Evolutionary conservation across 345 rosid genomes (phyloP).

Genomic region (Populus pruinosa): DNA sequence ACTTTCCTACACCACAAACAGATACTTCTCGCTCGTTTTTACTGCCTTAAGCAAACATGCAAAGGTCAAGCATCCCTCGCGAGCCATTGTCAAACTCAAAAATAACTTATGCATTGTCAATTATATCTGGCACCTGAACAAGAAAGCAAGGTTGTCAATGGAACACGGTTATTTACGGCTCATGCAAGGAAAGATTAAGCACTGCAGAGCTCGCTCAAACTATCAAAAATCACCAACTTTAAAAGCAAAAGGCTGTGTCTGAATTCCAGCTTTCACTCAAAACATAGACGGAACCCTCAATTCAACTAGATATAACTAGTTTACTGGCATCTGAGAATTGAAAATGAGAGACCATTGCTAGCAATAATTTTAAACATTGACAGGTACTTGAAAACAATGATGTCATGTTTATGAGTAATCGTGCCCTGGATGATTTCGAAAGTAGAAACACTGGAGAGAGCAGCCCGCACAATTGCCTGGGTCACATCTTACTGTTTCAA

Average conservation of each 20-base stretch:
- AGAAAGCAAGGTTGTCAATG: slow-evolving; percentile 4
- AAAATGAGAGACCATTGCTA: too few relatives aligned
- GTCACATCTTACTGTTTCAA: too few relatives aligned
- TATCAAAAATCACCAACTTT: neutral
- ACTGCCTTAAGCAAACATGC: slow-evolving; percentile 98
- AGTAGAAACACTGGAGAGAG: too few relatives aligned
- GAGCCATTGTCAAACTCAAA: slow-evolving; percentile 88
- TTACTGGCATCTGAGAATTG: too few relatives aligned
- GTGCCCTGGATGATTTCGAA: too few relatives aligned
- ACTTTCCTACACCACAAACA: slow-evolving; percentile 82
- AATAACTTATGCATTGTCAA: slow-evolving; percentile 84
- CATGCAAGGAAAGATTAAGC: neutral
- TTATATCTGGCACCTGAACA: slow-evolving; percentile 76
- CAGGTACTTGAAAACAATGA: too few relatives aligned
- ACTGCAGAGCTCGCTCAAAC: slow-evolving; percentile 6
- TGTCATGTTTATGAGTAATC: too few relatives aligned
- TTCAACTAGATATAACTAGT: neutral
- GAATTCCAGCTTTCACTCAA: neutral
- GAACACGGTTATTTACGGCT: neutral
- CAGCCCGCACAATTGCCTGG: too few relatives aligned
- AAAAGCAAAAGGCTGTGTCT: neutral
- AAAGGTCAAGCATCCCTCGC: slow-evolving; percentile 88
- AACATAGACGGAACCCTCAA: neutral
- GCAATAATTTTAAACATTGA: too few relatives aligned
- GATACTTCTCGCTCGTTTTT: slow-evolving; percentile 92